A percentile compares a stretch with the other conserved stretches of the same genome.
phyloP scores from a whole-genome alignment of 2,329 filamentous ascomycete species.

The Aureobasidium leucospermi region DNA sequence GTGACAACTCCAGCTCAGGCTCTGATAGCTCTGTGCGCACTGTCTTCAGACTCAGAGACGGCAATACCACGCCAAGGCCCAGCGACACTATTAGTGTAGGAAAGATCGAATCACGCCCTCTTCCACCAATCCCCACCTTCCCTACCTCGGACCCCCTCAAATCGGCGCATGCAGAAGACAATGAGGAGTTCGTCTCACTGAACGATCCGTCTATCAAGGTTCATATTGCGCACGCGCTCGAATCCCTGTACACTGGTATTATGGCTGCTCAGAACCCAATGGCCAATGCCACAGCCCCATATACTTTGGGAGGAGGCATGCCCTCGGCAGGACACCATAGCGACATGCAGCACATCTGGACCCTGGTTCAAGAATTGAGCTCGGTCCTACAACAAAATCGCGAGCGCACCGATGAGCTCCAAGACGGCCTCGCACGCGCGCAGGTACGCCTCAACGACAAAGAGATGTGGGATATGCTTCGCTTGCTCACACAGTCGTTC shows the following conservation, averaged over 20 bases:
- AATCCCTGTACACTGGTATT: background rate
- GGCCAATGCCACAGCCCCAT: constrained; percentile 14
- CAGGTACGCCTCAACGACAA: constrained; percentile 9
- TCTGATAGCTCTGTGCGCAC: background rate
- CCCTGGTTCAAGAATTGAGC: constrained; percentile 29
- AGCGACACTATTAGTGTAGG: background rate
- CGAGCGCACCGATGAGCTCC: constrained; percentile 27
- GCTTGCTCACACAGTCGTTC: background rate
- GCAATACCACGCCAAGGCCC: background rate
- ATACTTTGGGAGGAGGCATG: constrained; percentile 19
- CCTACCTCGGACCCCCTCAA: background rate
- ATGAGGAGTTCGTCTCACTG: constrained; percentile 7
- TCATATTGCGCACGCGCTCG: background rate
- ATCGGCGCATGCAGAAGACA: background rate
- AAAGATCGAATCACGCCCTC: background rate
- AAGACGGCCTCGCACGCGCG: constrained; percentile 25
- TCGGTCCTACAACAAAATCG: constrained; percentile 29
- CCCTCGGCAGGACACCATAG: constrained; percentile 31
- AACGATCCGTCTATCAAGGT: constrained; percentile 1
- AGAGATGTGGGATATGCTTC: background rate
- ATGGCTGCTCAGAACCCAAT: constrained; percentile 17
- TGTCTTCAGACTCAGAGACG: background rate
- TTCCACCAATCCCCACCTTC: background rate
- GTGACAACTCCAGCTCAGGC: background rate
- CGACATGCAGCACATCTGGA: constrained; percentile 32